phyloP scores from a whole-genome alignment of 2,329 filamentous ascomycete genomes.

The Ascochyta rabiei region DNA sequence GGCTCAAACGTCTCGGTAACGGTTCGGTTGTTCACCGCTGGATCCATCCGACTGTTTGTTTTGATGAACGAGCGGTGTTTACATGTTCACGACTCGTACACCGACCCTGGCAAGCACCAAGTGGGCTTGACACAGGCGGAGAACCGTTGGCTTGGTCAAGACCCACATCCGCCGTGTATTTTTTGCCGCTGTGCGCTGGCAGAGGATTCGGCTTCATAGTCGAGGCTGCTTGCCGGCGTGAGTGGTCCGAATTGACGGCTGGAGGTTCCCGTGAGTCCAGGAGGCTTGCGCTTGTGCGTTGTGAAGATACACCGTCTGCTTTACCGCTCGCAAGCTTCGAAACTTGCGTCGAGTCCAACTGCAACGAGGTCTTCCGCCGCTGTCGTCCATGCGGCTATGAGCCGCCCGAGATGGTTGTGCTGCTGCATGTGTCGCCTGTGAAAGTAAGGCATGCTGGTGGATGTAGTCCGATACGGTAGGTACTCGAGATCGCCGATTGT shows the following conservation, averaged over 20 bases:
- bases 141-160: conserved; percentile 16
- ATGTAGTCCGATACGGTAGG: conserved; percentile 6
- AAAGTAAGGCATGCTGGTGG: conserved; percentile 2
- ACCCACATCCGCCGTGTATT: conserved; percentile 11
- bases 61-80: conserved; percentile 18
- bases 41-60: conserved; percentile 16
- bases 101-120: conserved; percentile 6
- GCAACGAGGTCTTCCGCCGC: conserved; percentile 12
- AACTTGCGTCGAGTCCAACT: conserved; percentile 13
- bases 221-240: conserved; percentile 3
- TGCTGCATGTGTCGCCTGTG: background rate
- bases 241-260: conserved; percentile 9
- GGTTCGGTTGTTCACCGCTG: conserved; percentile 18
- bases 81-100: conserved; percentile 17
- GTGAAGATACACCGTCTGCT: conserved; percentile 18
- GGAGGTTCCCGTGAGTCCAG: conserved; percentile 10
- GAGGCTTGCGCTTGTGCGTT: conserved; percentile 11
- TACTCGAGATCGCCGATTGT: conserved; percentile 9
- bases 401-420: background rate
- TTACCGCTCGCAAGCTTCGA: conserved; percentile 14
- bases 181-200: conserved; percentile 19
- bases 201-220: conserved; percentile 16
- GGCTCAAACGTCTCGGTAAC: conserved; percentile 16
- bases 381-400: conserved; percentile 1
- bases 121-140: conserved; percentile 11